These are phyloP conservation scores for Ceratobasidium sp. DNA, from an alignment of 1,284 basidiomycete species.

Conservation along the genomic window DNA sequence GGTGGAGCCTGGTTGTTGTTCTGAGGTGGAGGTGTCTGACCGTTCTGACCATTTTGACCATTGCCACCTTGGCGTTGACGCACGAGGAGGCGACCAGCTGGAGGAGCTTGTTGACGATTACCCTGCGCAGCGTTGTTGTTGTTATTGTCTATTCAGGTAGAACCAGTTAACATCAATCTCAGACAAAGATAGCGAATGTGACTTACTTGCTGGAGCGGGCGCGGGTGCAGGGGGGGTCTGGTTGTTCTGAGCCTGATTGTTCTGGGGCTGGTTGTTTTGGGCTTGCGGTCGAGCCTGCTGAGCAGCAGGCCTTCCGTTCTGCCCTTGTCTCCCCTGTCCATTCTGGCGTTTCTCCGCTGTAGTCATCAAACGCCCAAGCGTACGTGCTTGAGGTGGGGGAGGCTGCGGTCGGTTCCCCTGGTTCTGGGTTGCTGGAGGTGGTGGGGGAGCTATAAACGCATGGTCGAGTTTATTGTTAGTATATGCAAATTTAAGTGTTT, in stretches of 20 bases:
- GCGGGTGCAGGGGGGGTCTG: not conserved
- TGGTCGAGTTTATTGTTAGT: not conserved
- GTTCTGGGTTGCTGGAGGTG: not conserved
- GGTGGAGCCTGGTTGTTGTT: not conserved
- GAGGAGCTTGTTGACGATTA: not conserved
- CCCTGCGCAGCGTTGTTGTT: not conserved
- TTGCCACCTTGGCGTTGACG: conserved; percentile 9
- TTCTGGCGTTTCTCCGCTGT: not conserved
- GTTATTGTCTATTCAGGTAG: conserved; percentile 1
- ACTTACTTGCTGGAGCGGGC: not conserved
- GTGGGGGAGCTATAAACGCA: not conserved
- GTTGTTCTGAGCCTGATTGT: not conserved
- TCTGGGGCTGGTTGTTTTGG: not conserved
- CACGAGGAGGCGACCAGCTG: not conserved
- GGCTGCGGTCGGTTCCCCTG: not conserved
- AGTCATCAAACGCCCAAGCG: not conserved
- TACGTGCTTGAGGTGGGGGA: not conserved
- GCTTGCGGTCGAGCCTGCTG: too few species aligned
- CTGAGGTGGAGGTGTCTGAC: not conserved
- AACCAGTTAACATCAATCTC: not conserved
- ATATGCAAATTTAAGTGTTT: not conserved
- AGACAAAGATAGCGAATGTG: too few species aligned
- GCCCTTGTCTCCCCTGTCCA: not conserved
- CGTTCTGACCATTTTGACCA: not conserved
- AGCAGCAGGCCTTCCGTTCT: too few species aligned